phyloP scores from a whole-genome alignment of 2,329 filamentous ascomycete genomes.

The Hypoxylon sp. region DNA sequence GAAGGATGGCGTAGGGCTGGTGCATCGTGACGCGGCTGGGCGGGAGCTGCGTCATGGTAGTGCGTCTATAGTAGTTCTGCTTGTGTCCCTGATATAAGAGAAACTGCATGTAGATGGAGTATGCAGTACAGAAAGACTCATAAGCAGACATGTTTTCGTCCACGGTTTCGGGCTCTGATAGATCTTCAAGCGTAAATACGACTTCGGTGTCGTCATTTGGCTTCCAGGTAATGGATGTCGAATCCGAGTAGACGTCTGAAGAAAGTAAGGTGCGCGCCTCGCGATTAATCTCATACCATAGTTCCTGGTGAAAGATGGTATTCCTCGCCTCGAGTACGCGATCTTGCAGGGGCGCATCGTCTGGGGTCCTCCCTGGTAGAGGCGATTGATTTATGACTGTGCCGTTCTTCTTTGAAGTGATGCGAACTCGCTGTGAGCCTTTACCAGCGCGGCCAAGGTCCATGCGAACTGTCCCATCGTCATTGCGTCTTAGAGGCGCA shows the following conservation, averaged over 20 bases:
- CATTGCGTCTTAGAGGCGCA: constrained; percentile 76
- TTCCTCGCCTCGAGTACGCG: constrained; percentile 79
- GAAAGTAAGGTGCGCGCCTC: constrained; percentile 79
- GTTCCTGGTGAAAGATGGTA: constrained; percentile 81
- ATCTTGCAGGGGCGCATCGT: constrained; percentile 68
- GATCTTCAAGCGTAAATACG: constrained; percentile 71
- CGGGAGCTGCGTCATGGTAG: constrained; percentile 57
- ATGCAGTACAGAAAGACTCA: constrained; percentile 69
- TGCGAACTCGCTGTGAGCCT: constrained; percentile 68
- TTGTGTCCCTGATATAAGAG: constrained; percentile 82
- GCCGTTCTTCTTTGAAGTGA: constrained; percentile 68
- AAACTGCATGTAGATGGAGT: constrained; percentile 72
- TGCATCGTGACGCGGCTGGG: constrained; percentile 50
- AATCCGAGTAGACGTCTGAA: constrained; percentile 72
- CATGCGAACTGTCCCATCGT: constrained; percentile 77
- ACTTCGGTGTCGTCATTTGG: constrained; percentile 64
- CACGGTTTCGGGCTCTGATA: constrained; percentile 56
- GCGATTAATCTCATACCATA: constrained; percentile 87
- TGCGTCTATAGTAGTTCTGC: constrained; percentile 74
- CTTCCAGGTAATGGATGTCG: constrained; percentile 63
- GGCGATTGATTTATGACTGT: constrained; percentile 64
- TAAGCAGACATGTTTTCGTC: constrained; percentile 50
- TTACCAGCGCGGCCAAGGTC: constrained; percentile 66
- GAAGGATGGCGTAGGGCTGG: constrained; percentile 58
- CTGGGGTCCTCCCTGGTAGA: constrained; percentile 60